These are phyloP conservation scores for Nephromyces sp. DNA, from an alignment of 169 alveolate genomes.

Conservation along the genomic window DNA sequence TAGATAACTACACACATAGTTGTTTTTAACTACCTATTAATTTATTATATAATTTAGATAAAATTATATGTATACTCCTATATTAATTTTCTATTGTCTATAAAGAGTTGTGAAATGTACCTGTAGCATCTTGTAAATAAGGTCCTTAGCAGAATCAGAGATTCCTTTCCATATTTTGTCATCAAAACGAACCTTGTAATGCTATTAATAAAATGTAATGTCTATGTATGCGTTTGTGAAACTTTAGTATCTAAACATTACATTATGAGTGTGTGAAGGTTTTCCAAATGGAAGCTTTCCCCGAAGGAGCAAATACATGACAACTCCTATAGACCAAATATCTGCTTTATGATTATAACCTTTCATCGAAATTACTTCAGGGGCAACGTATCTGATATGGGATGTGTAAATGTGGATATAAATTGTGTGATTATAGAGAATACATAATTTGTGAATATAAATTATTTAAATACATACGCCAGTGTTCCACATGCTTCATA, in stretches of 20 bases:
- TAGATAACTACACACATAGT: too few relatives aligned
- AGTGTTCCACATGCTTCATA: constrained; percentile 82
- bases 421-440: neutral
- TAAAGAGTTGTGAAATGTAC: neutral
- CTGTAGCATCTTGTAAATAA: constrained; percentile 15
- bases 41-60: too few relatives aligned
- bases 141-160: constrained; percentile 63
- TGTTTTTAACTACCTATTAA: too few relatives aligned
- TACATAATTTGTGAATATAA: neutral
- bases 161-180: constrained; percentile 56
- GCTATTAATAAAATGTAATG: neutral
- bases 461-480: constrained; percentile 35
- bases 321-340: constrained; percentile 82
- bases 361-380: constrained; percentile 76
- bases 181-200: constrained; percentile 30
- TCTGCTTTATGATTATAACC: constrained; percentile 78
- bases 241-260: neutral
- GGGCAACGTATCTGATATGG: constrained; percentile 61
- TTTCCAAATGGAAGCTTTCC: constrained; percentile 78
- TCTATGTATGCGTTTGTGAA: neutral
- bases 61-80: neutral
- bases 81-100: neutral
- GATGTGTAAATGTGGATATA: neutral
- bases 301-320: constrained; percentile 70
- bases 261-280: neutral